Evolutionary conservation across 306 rosid species (phyloP).

Genomic region (Vicia villosa): DNA sequence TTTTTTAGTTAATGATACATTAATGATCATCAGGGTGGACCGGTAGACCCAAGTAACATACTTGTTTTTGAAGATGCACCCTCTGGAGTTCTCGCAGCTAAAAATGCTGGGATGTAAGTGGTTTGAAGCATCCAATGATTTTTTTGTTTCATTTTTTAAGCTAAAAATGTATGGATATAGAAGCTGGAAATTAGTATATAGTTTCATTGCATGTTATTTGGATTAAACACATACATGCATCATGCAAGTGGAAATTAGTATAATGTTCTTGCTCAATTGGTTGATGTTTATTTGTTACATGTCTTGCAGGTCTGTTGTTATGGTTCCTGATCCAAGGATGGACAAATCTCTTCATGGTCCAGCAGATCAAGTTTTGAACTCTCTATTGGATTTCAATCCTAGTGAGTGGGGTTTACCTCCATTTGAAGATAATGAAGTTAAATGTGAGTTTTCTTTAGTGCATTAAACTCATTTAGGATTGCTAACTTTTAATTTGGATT

Average conservation of each 20-base stretch:
- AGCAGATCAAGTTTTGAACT: slow-evolving; percentile 80
- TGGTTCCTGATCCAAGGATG: slow-evolving; percentile 94
- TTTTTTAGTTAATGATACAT: slow-evolving; percentile 30
- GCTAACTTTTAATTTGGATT: no score
- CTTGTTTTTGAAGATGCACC: slow-evolving; percentile 99
- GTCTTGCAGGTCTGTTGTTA: slow-evolving; percentile 65
- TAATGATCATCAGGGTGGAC: slow-evolving; percentile 30
- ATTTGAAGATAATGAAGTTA: slow-evolving; percentile 61
- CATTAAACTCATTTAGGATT: no score
- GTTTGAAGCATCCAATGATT: slow-evolving; percentile 15
- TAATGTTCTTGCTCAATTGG: not conserved
- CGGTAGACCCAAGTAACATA: slow-evolving; percentile 46
- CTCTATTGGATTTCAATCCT: slow-evolving; percentile 82
- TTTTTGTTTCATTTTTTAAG: slow-evolving; percentile 8
- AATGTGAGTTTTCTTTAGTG: not conserved
- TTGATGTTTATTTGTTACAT: slow-evolving; percentile 19
- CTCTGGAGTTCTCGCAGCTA: slow-evolving; percentile 88
- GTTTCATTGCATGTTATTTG: no score
- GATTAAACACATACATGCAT: no score
- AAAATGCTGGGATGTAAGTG: slow-evolving; percentile 93
- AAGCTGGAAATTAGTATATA: no score
- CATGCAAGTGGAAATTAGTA: not conserved
- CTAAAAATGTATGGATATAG: no score
- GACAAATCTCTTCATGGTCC: slow-evolving; percentile 61
- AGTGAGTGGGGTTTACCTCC: slow-evolving; percentile 86